These are phyloP conservation scores for Penicillium crustosum DNA, from an alignment of 2,329 filamentous ascomycete species.

Conservation along the genomic window DNA sequence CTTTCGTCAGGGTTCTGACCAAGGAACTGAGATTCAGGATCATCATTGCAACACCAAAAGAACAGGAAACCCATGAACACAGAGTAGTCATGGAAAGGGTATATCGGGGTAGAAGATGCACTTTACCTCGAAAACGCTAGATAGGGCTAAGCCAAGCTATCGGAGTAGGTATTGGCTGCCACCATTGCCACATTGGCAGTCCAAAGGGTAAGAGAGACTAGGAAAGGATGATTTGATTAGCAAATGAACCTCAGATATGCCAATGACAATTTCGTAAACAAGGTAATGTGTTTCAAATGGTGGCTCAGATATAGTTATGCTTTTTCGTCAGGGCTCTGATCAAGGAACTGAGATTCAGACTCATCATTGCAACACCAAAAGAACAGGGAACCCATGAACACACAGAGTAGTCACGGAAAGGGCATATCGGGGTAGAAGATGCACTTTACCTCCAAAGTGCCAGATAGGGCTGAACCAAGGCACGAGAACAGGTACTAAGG, in stretches of 20 bases:
- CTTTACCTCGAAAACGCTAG: background rate
- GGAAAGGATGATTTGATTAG: too few species aligned
- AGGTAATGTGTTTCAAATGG: background rate
- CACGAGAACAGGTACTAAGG: too few species aligned
- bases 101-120: background rate
- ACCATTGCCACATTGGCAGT: too few species aligned
- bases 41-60: background rate
- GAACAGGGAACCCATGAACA: background rate
- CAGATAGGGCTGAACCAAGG: too few species aligned
- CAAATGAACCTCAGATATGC: too few species aligned
- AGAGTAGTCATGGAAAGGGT: background rate
- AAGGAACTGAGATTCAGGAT: background rate
- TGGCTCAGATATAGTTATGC: background rate
- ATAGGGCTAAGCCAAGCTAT: background rate
- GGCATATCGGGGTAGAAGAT: too few species aligned
- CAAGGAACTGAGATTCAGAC: background rate
- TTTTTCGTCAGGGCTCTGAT: background rate
- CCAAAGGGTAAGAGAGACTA: too few species aligned
- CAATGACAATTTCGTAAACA: too few species aligned
- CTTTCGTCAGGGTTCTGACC: background rate
- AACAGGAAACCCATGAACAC: background rate
- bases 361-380: background rate
- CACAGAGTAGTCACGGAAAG: background rate
- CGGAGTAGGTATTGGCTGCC: background rate
- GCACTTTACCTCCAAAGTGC: too few species aligned